Evolutionary conservation across 2,329 filamentous ascomycete genomes (phyloP), one percentile per base, ranked within the genome.

Genomic region (Capronia coronata): DNA sequence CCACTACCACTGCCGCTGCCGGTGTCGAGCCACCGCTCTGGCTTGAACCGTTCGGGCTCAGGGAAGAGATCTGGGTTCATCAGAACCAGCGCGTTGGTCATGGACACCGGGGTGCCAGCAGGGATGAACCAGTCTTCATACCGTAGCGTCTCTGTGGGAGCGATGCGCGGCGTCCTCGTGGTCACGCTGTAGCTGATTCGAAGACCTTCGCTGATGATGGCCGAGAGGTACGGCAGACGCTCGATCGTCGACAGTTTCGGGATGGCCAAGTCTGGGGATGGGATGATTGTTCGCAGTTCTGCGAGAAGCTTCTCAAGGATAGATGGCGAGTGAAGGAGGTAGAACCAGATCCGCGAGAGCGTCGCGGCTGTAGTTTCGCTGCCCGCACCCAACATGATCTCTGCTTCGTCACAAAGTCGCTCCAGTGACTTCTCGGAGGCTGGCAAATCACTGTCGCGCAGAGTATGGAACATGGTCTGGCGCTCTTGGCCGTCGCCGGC

Each of bases 91-190:
- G 56, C 49, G 19, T 52, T 61, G 27, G 60, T 54, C 57, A 60
- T 56, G 18, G 42, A 52, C n/a, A 63, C 46, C 4, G 56, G 60
- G 10, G 61, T 63, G 3, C 63, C 56, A 0, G 64, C 55, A 1
- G 65, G 64, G 37, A 68, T 67, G 1, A 46, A 47, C 41, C 61
- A 61, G 13, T 55, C 48, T 16, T 63, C 60, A 23, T 65, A 68
- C 1, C 48, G 32, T 2, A 49, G 27, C 14, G 34, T 25, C 46
- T 34, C 64, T 32, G 0, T 54, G 38, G 29, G 27, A 41, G 41
- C 34, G 22, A 27, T 42, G 22, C 38, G 38, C 25, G 38, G 38
- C 10, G 38, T 41, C 5, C 38, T 19, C 3, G 38, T 41, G 7
- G 38, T 41, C 4, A 41, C 38, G n/a, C 38, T 25, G 22, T 41